Evolutionary conservation across 805 yeast genomes (phyloP).

Genomic region (Barnettozyma botsteinii): DNA sequence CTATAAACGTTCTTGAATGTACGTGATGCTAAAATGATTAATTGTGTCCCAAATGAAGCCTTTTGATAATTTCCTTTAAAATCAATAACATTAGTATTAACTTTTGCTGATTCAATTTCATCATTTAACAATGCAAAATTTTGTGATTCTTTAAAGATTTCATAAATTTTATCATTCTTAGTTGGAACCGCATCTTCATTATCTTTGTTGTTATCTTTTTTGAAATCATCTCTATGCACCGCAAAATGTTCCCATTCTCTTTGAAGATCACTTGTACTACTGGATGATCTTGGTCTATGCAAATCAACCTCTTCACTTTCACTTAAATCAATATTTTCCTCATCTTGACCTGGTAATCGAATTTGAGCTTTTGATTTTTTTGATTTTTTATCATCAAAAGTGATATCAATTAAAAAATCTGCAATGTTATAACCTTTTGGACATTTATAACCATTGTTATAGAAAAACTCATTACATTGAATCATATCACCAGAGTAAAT

Average conservation of each 20-base stretch:
- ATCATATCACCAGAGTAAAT: conserved; percentile 84
- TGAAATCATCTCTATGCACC: conserved; percentile 55
- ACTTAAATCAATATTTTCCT: conserved; percentile 26
- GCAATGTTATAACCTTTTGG: conserved; percentile 92
- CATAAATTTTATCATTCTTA: conserved; percentile 19
- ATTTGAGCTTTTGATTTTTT: conserved; percentile 8
- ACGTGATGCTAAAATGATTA: conserved; percentile 71
- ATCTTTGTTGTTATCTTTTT: conserved; percentile 5
- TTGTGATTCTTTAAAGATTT: conserved; percentile 29
- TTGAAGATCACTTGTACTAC: conserved; percentile 47
- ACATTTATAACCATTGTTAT: conserved; percentile 68
- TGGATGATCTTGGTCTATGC: conserved; percentile 26
- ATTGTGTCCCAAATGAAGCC: conserved; percentile 61
- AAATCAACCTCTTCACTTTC: conserved; percentile 24
- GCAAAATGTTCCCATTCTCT: conserved; percentile 87
- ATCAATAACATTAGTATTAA: conserved; percentile 18
- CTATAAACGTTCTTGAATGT: conserved; percentile 90
- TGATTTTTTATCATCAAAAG: conserved; percentile 46
- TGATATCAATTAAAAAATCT: conserved; percentile 86
- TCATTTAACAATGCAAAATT: conserved; percentile 25
- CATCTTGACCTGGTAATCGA: conserved; percentile 24
- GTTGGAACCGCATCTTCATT: conserved; percentile 2
- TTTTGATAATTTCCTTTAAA: conserved; percentile 23
- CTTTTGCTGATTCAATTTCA: conserved; percentile 27
- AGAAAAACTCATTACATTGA: conserved; percentile 70